These are phyloP conservation scores for Phylloporus sp. DNA, from an alignment of 1,284 basidiomycete genomes.

Conservation along the genomic window DNA sequence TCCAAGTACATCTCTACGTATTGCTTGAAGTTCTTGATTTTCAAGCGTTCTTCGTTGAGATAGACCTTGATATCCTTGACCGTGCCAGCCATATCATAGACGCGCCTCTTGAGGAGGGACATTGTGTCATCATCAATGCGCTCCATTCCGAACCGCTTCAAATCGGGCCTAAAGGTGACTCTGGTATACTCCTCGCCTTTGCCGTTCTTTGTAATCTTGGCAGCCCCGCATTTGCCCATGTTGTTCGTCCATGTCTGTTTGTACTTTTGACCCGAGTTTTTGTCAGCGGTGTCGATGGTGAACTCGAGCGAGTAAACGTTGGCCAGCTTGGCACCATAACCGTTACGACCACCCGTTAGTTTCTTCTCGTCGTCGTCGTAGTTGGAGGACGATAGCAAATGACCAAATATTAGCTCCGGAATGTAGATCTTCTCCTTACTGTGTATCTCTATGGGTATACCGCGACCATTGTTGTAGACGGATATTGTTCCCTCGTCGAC, in stretches of 20 bases:
- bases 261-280: constrained; percentile 88
- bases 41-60: constrained; percentile 91
- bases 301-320: constrained; percentile 99
- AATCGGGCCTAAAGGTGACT: constrained; percentile 94
- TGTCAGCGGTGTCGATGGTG: constrained; percentile 96
- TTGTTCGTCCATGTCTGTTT: constrained; percentile 95
- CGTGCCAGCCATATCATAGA: constrained; percentile 97
- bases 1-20: constrained; percentile 95
- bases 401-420: constrained; percentile 97
- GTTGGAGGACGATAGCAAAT: constrained; percentile 95
- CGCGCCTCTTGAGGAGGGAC: constrained; percentile 91
- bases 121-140: constrained; percentile 92
- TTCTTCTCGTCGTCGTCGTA: constrained; percentile 99
- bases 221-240: constrained; percentile 87
- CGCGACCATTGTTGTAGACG: constrained; percentile 95
- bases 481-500: constrained; percentile 86
- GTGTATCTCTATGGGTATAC: constrained; percentile 98
- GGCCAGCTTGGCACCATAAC: constrained; percentile 97
- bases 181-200: constrained; percentile 93
- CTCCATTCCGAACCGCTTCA: constrained; percentile 92
- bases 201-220: constrained; percentile 92
- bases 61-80: constrained; percentile 93
- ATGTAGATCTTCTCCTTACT: constrained; percentile 94
- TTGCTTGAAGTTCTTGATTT: constrained; percentile 96
- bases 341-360: constrained; percentile 97